Evolutionary conservation across 768 basidiomycete species (phyloP).

Genomic region (Tulasnella sp.): DNA sequence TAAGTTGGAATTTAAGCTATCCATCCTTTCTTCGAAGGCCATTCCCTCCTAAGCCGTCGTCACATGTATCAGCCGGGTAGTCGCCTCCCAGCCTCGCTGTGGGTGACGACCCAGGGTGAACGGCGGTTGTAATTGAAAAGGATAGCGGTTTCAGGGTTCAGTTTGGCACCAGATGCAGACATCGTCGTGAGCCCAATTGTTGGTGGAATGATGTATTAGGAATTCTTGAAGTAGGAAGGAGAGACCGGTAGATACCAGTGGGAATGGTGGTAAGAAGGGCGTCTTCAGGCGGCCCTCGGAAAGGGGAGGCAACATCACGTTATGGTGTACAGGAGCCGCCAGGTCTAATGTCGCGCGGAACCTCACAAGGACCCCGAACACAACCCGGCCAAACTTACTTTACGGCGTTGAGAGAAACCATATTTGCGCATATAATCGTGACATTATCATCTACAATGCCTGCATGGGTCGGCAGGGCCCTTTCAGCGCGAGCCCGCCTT

Average conservation of each 20-base stretch:
- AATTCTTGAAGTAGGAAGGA: not conserved
- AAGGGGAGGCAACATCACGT: no score
- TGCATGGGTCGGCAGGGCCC: no score
- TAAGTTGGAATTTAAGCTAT: slow-evolving; percentile 24
- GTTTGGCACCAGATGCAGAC: not conserved
- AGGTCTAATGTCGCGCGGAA: no score
- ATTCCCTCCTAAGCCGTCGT: not conserved
- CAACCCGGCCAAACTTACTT: no score
- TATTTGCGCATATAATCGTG: no score
- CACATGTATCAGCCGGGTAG: not conserved
- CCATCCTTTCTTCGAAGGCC: slow-evolving; percentile 13
- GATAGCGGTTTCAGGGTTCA: slow-evolving; percentile 12
- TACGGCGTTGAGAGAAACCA: no score
- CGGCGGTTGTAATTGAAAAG: slow-evolving; percentile 26
- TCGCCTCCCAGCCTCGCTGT: not conserved
- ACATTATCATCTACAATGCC: no score
- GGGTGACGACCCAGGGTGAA: not conserved
- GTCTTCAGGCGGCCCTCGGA: not conserved
- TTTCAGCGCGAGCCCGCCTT: no score
- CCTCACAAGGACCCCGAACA: no score
- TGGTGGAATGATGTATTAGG: not conserved
- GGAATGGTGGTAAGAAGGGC: not conserved
- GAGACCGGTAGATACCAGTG: not conserved
- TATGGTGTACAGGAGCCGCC: not conserved
- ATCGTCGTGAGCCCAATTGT: not conserved